Evolutionary conservation across 2,329 filamentous ascomycete species (phyloP).

Genomic region (Monilinia aucupariae): DNA sequence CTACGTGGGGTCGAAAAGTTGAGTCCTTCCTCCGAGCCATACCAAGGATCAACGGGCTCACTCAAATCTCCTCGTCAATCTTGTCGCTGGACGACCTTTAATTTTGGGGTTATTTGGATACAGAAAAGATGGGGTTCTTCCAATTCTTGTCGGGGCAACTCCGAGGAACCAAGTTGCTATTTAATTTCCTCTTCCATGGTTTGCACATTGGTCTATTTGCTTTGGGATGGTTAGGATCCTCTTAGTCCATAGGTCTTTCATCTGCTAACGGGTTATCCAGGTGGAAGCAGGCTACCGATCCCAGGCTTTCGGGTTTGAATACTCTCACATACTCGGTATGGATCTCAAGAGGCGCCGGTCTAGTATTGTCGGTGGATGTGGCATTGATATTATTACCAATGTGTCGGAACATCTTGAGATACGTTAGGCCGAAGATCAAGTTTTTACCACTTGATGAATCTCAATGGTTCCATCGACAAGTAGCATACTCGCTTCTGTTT

Average conservation of each 20-base stretch:
- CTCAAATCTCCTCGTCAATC: slow-evolving; percentile 17
- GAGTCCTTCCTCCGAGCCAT: neutral
- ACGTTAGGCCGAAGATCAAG: slow-evolving; percentile 76
- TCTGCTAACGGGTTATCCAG: slow-evolving; percentile 41
- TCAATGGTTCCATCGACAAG: slow-evolving; percentile 92
- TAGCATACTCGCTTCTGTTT: slow-evolving; percentile 81
- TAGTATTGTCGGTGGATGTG: slow-evolving; percentile 77
- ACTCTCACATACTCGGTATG: slow-evolving; percentile 82
- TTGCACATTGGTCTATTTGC: slow-evolving; percentile 75
- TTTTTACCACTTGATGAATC: slow-evolving; percentile 95
- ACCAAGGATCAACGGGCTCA: neutral
- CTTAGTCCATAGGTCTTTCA: neutral
- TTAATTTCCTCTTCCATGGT: slow-evolving; percentile 76
- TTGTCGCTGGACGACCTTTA: slow-evolving; percentile 55
- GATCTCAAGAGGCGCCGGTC: slow-evolving; percentile 88
- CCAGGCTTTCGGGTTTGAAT: slow-evolving; percentile 71
- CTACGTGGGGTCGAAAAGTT: neutral
- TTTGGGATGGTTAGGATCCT: slow-evolving; percentile 67
- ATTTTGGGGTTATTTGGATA: slow-evolving; percentile 29
- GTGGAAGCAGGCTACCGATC: slow-evolving; percentile 69
- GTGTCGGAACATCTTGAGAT: slow-evolving; percentile 83
- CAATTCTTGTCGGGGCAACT: slow-evolving; percentile 55
- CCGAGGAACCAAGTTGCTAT: slow-evolving; percentile 64
- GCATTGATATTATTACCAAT: slow-evolving; percentile 89
- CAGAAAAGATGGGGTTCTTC: slow-evolving; percentile 28